Base-by-base conservation (phyloP, 768 basidiomycete genomes). In the Lentinula guzmanii region DNA sequence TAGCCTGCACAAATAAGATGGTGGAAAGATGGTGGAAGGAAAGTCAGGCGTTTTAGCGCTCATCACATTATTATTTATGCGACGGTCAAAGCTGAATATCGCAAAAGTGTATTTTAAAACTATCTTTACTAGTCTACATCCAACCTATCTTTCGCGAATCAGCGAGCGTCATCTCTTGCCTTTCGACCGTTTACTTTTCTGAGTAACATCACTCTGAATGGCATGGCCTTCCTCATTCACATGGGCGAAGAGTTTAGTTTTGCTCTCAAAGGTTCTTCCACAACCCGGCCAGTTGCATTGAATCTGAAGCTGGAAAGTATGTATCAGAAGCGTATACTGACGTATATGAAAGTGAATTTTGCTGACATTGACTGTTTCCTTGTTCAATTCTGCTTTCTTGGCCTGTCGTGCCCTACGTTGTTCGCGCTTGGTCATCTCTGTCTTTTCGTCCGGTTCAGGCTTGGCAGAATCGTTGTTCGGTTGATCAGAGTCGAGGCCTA, bases 401-500 rank as follows among this genome's bases (percentile, higher is more conserved):
- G 83, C 85, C 70, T 96, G 91, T 52, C 85, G 79, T 16, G 88
- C 87, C 53, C 86, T 81, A 52, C 95, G 77, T 72, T 88, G 93
- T 35, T 97, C 33, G 68, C 65, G 48, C 51, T 60, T 51, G 56
- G 61, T 65, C 53, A 65, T 64, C 52, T 69, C 70, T 5, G 63
- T 67, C 50, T 72, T 67, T 6, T 64, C 55, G 45, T 65, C 65
- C 28, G 56, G 50, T 58, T 53, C 58, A 18, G 43, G 39, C 37
- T 28, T 45, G n/a, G 18, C 18, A 21, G 37, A 3, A 24, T 39
- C 37, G 52, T 64, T 55, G 55, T 56, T 58, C 6, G n/a, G 54
- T 5, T 18, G n/a, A 54, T n/a, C 35, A 15, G 18, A 34, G 18
- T 41, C 53, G 8, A 35, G 3, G 11, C 9, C 34, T 53, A 18